phyloP scores from a whole-genome alignment of 768 basidiomycete species.

The Pleurotus tuber-regium region DNA sequence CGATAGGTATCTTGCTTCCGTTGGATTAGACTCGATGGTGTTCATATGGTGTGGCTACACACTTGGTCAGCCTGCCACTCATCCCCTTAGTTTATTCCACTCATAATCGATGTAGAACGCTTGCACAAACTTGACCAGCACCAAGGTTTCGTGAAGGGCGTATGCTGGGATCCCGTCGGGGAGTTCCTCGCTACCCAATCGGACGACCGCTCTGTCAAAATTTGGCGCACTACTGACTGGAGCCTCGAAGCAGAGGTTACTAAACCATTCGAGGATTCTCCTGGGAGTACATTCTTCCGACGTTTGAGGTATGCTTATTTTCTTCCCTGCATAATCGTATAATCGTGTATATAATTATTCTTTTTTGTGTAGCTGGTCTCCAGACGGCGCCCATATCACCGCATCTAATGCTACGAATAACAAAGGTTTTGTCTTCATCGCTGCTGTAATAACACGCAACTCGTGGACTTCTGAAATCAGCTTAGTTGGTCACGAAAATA shows the following conservation, averaged over 20 bases:
- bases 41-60: slow-evolving; percentile 94
- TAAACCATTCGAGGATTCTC: slow-evolving; percentile 92
- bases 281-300: slow-evolving; percentile 73
- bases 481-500: slow-evolving; percentile 95
- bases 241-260: slow-evolving; percentile 75
- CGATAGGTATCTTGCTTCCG: slow-evolving; percentile 90
- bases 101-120: slow-evolving; percentile 52
- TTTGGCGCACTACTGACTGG: slow-evolving; percentile 97
- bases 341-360: too few relatives aligned
- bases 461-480: slow-evolving; percentile 92
- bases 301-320: slow-evolving; percentile 44
- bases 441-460: slow-evolving; percentile 88
- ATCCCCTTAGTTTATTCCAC: background rate
- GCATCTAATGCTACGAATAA: slow-evolving; percentile 97
- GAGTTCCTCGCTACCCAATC: slow-evolving; percentile 98
- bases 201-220: slow-evolving; percentile 94
- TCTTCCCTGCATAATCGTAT: background rate
- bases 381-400: slow-evolving; percentile 97
- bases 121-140: slow-evolving; percentile 83
- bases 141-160: slow-evolving; percentile 96
- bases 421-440: slow-evolving; percentile 95
- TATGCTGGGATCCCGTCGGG: slow-evolving; percentile 98
- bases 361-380: slow-evolving; percentile 87
- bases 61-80: slow-evolving; percentile 54
- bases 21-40: slow-evolving; percentile 88